Conservation (phyloP, 495 filamentous ascomycete species). For the Aspergillus ellipticus region DNA sequence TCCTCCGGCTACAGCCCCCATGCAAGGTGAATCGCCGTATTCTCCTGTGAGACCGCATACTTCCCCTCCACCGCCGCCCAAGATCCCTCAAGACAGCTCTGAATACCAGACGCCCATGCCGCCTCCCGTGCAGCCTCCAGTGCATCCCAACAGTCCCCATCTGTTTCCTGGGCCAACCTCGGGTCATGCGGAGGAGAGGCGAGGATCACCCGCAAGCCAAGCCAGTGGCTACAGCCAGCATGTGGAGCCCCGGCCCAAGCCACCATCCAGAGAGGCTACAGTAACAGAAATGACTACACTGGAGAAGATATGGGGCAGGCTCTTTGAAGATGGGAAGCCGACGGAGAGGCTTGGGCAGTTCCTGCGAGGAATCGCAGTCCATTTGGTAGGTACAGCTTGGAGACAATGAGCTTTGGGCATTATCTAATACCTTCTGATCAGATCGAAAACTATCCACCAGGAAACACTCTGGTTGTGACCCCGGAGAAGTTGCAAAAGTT, state of each 20-base stretch:
- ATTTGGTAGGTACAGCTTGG: constrained; percentile 56
- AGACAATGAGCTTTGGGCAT: neutral
- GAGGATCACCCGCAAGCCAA: constrained; percentile 33
- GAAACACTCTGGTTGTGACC: constrained; percentile 72
- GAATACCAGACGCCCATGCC: constrained; percentile 45
- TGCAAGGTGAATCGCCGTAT: constrained; percentile 24
- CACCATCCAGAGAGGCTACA: constrained; percentile 42
- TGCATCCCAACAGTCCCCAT: constrained; percentile 22
- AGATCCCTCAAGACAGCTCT: constrained; percentile 22
- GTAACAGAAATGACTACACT: constrained; percentile 55
- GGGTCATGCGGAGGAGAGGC: constrained; percentile 21
- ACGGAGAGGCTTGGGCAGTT: constrained; percentile 68
- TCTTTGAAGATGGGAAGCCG: constrained; percentile 70
- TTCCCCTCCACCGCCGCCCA: constrained; percentile 20
- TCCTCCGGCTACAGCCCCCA: constrained; percentile 20
- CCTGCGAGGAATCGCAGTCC: constrained; percentile 70
- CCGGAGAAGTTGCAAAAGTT: constrained; percentile 77
- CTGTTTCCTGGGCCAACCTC: constrained; percentile 21
- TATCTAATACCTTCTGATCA: constrained; percentile 32
- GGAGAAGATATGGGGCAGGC: constrained; percentile 69
- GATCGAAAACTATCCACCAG: constrained; percentile 75
- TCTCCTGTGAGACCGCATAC: constrained; percentile 24
- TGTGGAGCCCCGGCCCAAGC: constrained; percentile 38
- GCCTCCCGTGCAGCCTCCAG: constrained; percentile 25
- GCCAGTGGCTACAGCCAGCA: constrained; percentile 26